Evolutionary conservation across 2,329 filamentous ascomycete species (phyloP).

Genomic region (Colletotrichum magnum): DNA sequence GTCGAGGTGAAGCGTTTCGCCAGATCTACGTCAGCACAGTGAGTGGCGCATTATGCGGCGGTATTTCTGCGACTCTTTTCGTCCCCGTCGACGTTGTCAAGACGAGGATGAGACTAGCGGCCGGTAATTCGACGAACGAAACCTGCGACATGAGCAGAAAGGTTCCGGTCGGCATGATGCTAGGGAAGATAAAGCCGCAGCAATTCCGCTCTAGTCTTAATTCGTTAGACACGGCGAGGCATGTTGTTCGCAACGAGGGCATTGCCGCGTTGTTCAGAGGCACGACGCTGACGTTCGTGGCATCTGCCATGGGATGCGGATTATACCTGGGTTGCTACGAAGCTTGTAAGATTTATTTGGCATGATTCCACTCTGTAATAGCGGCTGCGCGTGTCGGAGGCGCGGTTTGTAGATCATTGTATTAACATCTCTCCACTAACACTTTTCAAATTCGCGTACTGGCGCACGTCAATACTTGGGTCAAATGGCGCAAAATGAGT

Average conservation of each 20-base stretch:
- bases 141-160: too few relatives aligned
- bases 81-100: constrained; percentile 43
- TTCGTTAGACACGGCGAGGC: not conserved
- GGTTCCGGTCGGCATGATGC: too few relatives aligned
- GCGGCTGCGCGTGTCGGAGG: too few relatives aligned
- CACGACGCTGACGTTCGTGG: constrained; percentile 5
- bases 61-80: constrained; percentile 33
- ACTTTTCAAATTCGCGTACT: too few relatives aligned
- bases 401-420: too few relatives aligned
- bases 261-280: constrained; percentile 12
- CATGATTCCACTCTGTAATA: not conserved
- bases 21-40: constrained; percentile 7
- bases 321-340: constrained; percentile 17
- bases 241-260: not conserved
- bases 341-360: constrained; percentile 3
- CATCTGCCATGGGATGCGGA: not conserved
- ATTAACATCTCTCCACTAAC: too few relatives aligned
- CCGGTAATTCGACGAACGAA: not conserved
- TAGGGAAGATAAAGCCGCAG: not conserved
- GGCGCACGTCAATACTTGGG: too few relatives aligned
- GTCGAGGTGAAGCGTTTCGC: not conserved
- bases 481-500: too few relatives aligned
- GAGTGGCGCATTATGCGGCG: constrained; percentile 38
- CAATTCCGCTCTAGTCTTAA: not conserved
- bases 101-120: constrained; percentile 42